Evolutionary conservation across 352 stramenopile species (phyloP).

Genomic region (Phytopythium oedochilum): DNA sequence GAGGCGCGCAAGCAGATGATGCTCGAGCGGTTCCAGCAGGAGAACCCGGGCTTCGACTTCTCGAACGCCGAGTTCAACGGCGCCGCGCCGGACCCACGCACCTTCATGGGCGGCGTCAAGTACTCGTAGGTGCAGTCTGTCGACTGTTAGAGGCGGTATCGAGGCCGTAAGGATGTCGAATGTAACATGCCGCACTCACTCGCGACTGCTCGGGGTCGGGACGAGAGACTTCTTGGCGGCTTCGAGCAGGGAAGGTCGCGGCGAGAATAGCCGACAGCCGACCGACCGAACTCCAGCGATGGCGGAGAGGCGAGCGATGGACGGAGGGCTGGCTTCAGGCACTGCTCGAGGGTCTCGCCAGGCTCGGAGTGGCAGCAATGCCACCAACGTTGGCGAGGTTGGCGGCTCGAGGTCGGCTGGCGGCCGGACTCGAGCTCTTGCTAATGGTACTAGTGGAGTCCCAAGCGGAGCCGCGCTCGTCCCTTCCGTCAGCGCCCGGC

Average conservation of each 20-base stretch:
- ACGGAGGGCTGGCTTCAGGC: background rate
- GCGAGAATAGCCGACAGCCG: too few relatives aligned
- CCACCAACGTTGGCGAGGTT: background rate
- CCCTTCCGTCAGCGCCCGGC: background rate
- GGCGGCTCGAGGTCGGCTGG: background rate
- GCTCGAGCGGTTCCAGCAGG: conserved; percentile 97
- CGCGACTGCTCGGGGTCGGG: too few relatives aligned
- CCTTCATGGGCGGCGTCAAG: conserved; percentile 96
- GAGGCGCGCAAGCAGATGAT: conserved; percentile 96
- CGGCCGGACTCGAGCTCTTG: background rate
- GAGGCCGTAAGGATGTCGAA: background rate
- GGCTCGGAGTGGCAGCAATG: background rate
- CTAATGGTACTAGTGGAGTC: background rate
- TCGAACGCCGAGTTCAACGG: conserved; percentile 97
- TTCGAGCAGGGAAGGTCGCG: too few relatives aligned
- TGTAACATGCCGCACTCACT: conserved; percentile 5
- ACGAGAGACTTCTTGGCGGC: too few relatives aligned
- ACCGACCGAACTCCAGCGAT: too few relatives aligned
- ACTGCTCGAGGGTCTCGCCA: conserved; percentile 1
- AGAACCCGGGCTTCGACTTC: conserved; percentile 99
- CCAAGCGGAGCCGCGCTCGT: background rate
- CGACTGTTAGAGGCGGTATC: background rate
- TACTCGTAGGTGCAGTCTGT: conserved; percentile 44
- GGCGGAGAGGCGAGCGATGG: background rate
- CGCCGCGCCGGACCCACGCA: conserved; percentile 91